These are phyloP conservation scores for Aegilops tauschii DNA, from an alignment of 176 grass and related monocot species.

Conservation along the genomic window DNA sequence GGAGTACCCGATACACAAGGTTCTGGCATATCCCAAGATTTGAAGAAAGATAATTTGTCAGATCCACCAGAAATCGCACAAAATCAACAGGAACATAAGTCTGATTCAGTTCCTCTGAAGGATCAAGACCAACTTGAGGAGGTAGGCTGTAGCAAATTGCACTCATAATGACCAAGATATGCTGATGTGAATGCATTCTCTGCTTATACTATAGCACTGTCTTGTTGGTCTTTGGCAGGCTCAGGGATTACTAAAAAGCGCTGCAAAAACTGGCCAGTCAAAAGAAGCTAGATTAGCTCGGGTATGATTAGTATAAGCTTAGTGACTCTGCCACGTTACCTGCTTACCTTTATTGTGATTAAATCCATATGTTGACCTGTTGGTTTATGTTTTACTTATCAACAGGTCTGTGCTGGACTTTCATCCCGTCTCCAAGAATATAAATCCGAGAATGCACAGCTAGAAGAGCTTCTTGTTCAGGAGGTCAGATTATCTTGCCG, in stretches of 20 bases:
- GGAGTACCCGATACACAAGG: constrained; percentile 37
- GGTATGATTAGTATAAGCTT: constrained; percentile 53
- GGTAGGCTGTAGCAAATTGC: constrained; percentile 40
- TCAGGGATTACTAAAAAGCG: constrained; percentile 86
- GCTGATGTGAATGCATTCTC: constrained; percentile 14
- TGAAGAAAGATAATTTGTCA: constrained; percentile 50
- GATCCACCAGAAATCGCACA: constrained; percentile 39
- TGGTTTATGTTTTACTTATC: constrained; percentile 28
- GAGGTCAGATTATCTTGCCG: constrained; percentile 49
- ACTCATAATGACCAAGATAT: constrained; percentile 24
- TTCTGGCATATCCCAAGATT: constrained; percentile 41
- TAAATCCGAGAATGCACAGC: constrained; percentile 95
- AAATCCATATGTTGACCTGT: constrained; percentile 10
- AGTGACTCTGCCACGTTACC: constrained; percentile 12
- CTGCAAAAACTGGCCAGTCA: constrained; percentile 92
- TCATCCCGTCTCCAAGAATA: constrained; percentile 98
- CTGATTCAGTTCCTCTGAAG: constrained; percentile 59
- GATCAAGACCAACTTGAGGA: constrained; percentile 96
- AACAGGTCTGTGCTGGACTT: constrained; percentile 92
- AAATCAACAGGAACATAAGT: constrained; percentile 58
- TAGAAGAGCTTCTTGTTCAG: constrained; percentile 94
- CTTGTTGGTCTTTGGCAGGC: constrained; percentile 61
- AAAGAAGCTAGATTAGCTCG: constrained; percentile 99
- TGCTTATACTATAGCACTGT: constrained; percentile 18
- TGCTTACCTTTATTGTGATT: constrained; percentile 15